These are phyloP conservation scores for Leishmania tarentolae DNA, from an alignment of 208 protist genomes.

Conservation along the genomic window DNA sequence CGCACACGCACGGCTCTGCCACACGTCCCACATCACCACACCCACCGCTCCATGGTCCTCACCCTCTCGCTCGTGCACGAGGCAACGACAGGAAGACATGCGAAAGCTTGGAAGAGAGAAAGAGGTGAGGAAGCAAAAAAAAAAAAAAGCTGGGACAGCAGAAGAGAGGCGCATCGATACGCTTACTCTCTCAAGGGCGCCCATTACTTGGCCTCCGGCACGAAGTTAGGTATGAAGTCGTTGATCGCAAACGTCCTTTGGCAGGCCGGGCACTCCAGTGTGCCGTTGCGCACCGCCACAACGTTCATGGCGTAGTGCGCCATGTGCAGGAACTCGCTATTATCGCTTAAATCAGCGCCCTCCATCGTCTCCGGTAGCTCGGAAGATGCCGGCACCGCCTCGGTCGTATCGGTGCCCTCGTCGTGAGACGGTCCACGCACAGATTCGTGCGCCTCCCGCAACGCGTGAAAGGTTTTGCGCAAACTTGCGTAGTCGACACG, in stretches of 20 bases:
- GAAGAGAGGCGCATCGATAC: neutral
- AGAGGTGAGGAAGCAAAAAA: neutral
- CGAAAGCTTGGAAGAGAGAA: neutral
- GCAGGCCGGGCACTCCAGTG: conserved; percentile 72
- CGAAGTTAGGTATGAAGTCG: conserved; percentile 91
- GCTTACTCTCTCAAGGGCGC: neutral
- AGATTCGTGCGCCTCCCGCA: conserved; percentile 37
- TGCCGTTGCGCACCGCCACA: conserved; percentile 71
- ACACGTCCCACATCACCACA: neutral
- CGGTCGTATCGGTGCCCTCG: neutral
- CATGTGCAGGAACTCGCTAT: conserved; percentile 50
- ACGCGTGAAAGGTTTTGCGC: conserved; percentile 45
- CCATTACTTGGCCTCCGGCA: conserved; percentile 40
- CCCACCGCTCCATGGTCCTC: neutral
- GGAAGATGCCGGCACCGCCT: neutral
- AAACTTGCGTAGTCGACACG: conserved; percentile 82
- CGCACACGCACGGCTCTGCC: neutral
- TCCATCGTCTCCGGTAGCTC: conserved; percentile 60
- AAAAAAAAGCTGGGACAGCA: neutral
- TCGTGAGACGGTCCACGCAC: conserved; percentile 20
- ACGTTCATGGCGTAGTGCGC: conserved; percentile 75
- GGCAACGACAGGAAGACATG: neutral
- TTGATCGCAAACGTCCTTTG: conserved; percentile 59
- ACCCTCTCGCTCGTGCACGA: neutral
- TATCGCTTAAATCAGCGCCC: conserved; percentile 57